A percentile compares a stretch with the other conserved stretches of the same genome.
phyloP scores from a whole-genome alignment of 805 yeast species.

The Candida palmyrensis region DNA sequence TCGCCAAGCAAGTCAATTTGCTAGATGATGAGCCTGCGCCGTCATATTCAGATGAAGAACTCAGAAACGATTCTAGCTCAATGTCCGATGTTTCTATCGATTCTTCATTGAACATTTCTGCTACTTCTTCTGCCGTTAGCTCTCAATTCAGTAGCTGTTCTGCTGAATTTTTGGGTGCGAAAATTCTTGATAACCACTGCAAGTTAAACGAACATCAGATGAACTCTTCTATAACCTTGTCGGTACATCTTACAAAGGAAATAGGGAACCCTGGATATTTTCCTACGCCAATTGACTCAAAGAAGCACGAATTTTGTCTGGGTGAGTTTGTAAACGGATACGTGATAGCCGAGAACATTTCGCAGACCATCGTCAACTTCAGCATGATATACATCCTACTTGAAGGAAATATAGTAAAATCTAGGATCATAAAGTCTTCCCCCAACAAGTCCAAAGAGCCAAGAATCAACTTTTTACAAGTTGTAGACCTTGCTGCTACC shows the following conservation, averaged over 20 bases:
- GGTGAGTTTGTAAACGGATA: slow-evolving; percentile 3
- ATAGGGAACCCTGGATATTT: neutral
- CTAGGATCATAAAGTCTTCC: neutral
- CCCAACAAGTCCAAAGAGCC: neutral
- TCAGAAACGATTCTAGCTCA: too few relatives aligned
- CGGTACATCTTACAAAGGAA: neutral
- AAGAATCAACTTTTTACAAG: slow-evolving; percentile 2
- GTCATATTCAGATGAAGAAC: too few relatives aligned
- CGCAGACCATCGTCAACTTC: neutral
- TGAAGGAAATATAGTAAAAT: slow-evolving; percentile 2
- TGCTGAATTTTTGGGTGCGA: neutral
- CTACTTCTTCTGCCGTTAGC: neutral
- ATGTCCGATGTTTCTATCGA: too few relatives aligned
- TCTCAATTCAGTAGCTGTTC: neutral
- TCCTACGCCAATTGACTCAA: neutral
- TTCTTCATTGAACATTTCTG: too few relatives aligned
- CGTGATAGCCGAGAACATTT: slow-evolving; percentile 1
- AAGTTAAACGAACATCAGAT: neutral
- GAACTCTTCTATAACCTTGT: neutral
- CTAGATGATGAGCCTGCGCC: too few relatives aligned
- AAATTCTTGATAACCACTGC: slow-evolving; percentile 1
- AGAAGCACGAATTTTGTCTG: slow-evolving; percentile 1
- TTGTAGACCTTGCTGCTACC: slow-evolving; percentile 4
- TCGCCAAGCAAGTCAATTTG: too few relatives aligned
- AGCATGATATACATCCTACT: slow-evolving; percentile 3